Evolutionary conservation across 192 early-diverging fungal species (phyloP), one percentile per base, ranked within the genome.

Genomic region (Linnemannia elongata): DNA sequence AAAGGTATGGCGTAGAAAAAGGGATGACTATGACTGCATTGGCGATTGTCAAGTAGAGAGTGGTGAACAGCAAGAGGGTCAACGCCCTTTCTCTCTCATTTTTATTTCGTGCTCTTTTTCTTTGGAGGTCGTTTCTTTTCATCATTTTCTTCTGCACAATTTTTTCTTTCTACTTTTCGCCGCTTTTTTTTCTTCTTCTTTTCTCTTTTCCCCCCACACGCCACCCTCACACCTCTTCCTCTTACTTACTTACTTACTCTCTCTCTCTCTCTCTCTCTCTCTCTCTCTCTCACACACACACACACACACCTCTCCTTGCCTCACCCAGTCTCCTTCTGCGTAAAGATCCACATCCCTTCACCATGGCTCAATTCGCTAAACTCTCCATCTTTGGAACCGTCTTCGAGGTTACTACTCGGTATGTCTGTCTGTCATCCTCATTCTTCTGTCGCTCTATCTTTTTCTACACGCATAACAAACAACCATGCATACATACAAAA

Each of bases 361-460:
- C 45, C 74, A 82, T 82, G 80, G 80, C 80, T 60, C 80, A 82
- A 82, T 82, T 82, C 90, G 91, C 94, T 54, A 93, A 94, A 76
- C 90, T 95, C 41, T 93, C 94, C 47, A 94, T 97, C 69, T 97
- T 96, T 86, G 96, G 96, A 82, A 97, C 95, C 44, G 93, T 95
- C 38, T 96, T 96, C 74, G 95, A 95, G 89, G 94, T 97, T 45
- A 97, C 95, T 4, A 82, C 80, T 57, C 80, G 80, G 80, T 82
- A 82, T 38, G 57, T 39, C 7, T 38, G 57, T 39, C 7, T 41
- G 69, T 70, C 20, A n/a, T 72, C 70, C 27, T 27, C 7, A 10
- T 18, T 52, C 45, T n/a, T n/a, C 6, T 22, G 8, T 42, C 41
- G 13, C 18, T 12, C 6, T 20, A 6, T 63, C 41, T n/a, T 36